phyloP scores from a whole-genome alignment of 2,329 filamentous ascomycete genomes.

The Emericellopsis cladophorae region DNA sequence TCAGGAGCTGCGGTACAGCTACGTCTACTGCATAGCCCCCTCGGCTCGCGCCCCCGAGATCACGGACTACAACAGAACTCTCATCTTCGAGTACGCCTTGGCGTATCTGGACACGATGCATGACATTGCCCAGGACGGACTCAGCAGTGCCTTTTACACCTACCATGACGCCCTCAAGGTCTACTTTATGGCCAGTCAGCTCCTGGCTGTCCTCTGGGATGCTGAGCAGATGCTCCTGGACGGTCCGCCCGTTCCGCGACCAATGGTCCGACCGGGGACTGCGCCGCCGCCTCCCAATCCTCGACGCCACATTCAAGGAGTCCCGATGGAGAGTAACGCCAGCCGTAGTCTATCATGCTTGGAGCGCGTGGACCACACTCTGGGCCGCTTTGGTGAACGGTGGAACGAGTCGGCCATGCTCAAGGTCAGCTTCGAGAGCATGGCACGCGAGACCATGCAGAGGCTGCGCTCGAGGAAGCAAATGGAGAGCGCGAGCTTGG shows the following conservation, averaged over 20 bases:
- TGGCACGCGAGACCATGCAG: conserved; percentile 30
- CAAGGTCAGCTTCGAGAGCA: conserved; percentile 37
- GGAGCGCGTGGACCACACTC: conserved; percentile 36
- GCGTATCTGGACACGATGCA: conserved; percentile 69
- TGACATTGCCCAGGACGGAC: conserved; percentile 44
- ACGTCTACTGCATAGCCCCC: conserved; percentile 77
- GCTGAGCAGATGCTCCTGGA: conserved; percentile 43
- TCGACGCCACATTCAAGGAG: conserved; percentile 21
- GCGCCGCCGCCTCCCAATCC: conserved; percentile 41
- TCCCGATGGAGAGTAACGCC: conserved; percentile 33
- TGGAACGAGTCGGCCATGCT: conserved; percentile 46
- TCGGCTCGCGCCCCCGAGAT: conserved; percentile 61
- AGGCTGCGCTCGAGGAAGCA: conserved; percentile 26
- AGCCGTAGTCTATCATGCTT: conserved; percentile 43
- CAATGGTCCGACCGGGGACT: conserved; percentile 31
- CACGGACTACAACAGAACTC: conserved; percentile 61
- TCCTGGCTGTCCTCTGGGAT: conserved; percentile 46
- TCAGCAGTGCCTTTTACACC: conserved; percentile 58
- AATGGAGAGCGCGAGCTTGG: conserved; percentile 14
- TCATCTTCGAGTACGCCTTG: conserved; percentile 79
- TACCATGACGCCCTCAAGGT: conserved; percentile 81
- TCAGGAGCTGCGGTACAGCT: conserved; percentile 81
- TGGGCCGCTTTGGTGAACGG: conserved; percentile 43
- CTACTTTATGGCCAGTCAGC: conserved; percentile 59
- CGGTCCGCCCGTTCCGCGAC: conserved; percentile 24